Evolutionary conservation across 306 rosid genomes (phyloP), one percentile per base, ranked within the genome.

Genomic region (Citrullus amarus): DNA sequence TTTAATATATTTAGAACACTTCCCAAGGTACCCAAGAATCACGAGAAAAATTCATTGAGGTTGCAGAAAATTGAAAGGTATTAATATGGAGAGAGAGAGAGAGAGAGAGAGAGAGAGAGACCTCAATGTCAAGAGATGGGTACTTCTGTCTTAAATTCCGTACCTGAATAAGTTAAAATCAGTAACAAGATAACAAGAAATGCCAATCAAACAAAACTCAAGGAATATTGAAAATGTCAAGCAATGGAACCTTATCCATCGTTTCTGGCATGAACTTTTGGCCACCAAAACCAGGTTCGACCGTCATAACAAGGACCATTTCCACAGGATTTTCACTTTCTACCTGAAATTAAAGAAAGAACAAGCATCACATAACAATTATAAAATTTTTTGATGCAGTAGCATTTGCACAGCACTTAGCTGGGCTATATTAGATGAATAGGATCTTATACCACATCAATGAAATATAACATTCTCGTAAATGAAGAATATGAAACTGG

Each of bases 281-380:
- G 79, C 99, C 99, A 39, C 98, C 99, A 83, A 96, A 96, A 79
- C 99, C 99, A 81, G 99, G 99, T 83, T 88, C 99, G 9, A 96
- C 99, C 32, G 98, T 96, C 99, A 96, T 96, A 76, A 96, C 99
- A 79, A 96, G 99, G 89, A 96, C 98, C 98, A 96, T 82, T 83
- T 89, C 97, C 79, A 92, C 99, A 61, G 90, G 94, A 84, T 79
- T 77, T 86, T 96, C 97, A 66, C 89, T 88, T 80, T 96, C 98
- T 83, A 96, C 82, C 99, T 96, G 88, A 77, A 61, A 82, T 59
- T 69, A 51, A 80, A 81, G 58, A 73, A 69, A 60, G 68, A 48
- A 74, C 36, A 39, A 14, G 75, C 67, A 58, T 39, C 44, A 9
- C 44, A 8, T 55, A 71, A 28, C 77, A 81, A 54, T 34, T 39